Percentiles rank a stretch among this genome's conserved stretches.
phyloP scores from a whole-genome alignment of 805 yeast species.

The Candida stauntonica region DNA sequence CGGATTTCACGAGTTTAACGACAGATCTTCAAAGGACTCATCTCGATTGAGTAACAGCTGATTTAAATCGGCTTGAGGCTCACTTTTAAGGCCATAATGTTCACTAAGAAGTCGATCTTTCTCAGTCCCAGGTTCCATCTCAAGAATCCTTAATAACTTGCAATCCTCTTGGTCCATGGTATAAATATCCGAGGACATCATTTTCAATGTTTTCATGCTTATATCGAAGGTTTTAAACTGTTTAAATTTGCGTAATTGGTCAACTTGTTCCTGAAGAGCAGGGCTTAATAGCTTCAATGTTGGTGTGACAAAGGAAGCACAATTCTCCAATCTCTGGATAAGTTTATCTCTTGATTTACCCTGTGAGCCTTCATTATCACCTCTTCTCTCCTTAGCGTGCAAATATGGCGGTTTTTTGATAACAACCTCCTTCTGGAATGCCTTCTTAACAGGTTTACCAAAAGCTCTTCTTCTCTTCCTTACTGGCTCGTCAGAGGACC shows the following conservation, averaged over 20 bases:
- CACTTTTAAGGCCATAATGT: constrained; percentile 6
- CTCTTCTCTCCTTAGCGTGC: neutral
- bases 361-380: neutral
- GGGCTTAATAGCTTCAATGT: constrained; percentile 7
- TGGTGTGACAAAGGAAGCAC: constrained; percentile 12
- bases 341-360: neutral
- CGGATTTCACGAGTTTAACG: neutral
- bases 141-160: constrained; percentile 9
- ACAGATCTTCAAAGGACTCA: neutral
- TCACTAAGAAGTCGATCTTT: constrained; percentile 3
- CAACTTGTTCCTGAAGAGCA: constrained; percentile 11
- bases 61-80: too few relatives aligned
- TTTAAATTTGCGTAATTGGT: constrained; percentile 11
- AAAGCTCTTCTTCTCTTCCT: constrained; percentile 1
- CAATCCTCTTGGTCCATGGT: constrained; percentile 12
- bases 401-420: constrained; percentile 3
- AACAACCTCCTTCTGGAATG: neutral
- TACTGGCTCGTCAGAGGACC: neutral
- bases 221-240: constrained; percentile 17
- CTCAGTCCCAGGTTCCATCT: constrained; percentile 2
- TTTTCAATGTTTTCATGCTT: constrained; percentile 11
- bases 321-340: constrained; percentile 4
- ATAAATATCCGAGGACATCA: constrained; percentile 13
- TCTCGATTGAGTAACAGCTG: constrained; percentile 1
- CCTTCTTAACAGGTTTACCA: neutral